Conservation (phyloP, 2,329 filamentous ascomycete genomes). For the Exophiala oligosperma region DNA sequence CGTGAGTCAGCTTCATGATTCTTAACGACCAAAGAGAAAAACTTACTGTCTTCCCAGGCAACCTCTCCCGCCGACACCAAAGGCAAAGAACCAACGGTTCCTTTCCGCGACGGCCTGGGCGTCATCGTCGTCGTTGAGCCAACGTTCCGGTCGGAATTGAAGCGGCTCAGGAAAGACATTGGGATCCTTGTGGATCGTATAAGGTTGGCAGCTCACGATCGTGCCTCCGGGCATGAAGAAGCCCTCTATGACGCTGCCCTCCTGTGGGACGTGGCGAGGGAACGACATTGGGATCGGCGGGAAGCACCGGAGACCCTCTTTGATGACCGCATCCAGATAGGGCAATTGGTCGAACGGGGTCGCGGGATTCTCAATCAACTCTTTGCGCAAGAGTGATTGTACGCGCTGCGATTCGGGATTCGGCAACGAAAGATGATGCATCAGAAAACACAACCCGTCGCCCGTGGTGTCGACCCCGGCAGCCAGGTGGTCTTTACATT, state of each 20-base stretch:
- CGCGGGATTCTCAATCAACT: conserved; percentile 48
- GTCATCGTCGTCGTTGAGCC: conserved; percentile 20
- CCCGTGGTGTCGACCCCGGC: conserved; percentile 73
- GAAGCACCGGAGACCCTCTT: conserved; percentile 49
- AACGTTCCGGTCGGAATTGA: conserved; percentile 23
- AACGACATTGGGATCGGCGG: conserved; percentile 40
- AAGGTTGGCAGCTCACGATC: conserved; percentile 32
- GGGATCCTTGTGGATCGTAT: conserved; percentile 26
- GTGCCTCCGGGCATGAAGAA: conserved; percentile 35
- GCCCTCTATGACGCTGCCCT: conserved; percentile 32
- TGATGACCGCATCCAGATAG: conserved; percentile 49
- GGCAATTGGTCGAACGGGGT: conserved; percentile 30
- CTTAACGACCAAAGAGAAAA: background rate
- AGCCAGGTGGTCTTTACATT: conserved; percentile 71
- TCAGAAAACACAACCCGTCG: conserved; percentile 68
- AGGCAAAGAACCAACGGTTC: conserved; percentile 19
- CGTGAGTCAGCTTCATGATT: conserved; percentile 6
- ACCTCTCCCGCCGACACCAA: conserved; percentile 17
- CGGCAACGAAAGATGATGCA: conserved; percentile 66
- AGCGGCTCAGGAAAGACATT: conserved; percentile 28
- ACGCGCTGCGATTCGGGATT: conserved; percentile 51
- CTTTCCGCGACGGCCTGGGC: conserved; percentile 6
- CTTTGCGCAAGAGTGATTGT: conserved; percentile 55
- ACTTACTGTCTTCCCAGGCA: conserved; percentile 54
- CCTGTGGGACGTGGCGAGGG: conserved; percentile 41